A percentile compares a stretch with the other conserved stretches of the same genome.
phyloP scores from a whole-genome alignment of 176 grass and related monocot species.

The Phoenix dactylifera region DNA sequence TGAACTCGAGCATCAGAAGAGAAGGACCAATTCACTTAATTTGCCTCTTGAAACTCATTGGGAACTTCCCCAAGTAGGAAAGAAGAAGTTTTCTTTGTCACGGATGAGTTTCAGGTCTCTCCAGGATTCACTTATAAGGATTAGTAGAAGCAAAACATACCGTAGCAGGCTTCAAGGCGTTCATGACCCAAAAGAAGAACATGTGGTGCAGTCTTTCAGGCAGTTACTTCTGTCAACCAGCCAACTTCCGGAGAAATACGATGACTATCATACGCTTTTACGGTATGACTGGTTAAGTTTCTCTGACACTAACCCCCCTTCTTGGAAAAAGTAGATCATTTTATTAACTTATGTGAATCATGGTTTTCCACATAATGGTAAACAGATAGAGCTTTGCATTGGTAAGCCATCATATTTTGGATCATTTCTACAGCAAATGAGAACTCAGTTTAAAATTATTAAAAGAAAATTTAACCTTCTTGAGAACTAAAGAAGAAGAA shows the following conservation, averaged over 20 bases:
- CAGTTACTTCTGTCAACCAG: constrained; percentile 51
- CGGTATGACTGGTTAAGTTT: constrained; percentile 32
- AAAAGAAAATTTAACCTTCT: no score
- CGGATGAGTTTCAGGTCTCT: constrained; percentile 67
- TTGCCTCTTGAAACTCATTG: constrained; percentile 48
- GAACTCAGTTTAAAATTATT: no score
- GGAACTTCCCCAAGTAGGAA: constrained; percentile 22
- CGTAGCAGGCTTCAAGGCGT: constrained; percentile 26
- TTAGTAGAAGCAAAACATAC: constrained; percentile 44
- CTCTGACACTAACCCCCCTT: background rate
- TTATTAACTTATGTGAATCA: no score
- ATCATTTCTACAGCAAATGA: no score
- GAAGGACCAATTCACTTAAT: constrained; percentile 5
- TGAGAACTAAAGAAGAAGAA: no score
- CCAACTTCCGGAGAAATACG: constrained; percentile 69
- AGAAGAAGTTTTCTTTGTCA: constrained; percentile 28
- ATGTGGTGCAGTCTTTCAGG: constrained; percentile 49
- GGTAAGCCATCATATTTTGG: no score
- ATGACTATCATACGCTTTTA: constrained; percentile 86
- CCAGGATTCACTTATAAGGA: constrained; percentile 42
- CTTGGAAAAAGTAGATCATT: no score
- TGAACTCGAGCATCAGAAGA: background rate
- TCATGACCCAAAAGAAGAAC: constrained; percentile 57
- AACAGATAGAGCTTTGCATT: no score
- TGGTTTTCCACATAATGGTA: no score